Conservation (phyloP, 2,329 filamentous ascomycete genomes). For the Penicillium aurantiogriseum region DNA sequence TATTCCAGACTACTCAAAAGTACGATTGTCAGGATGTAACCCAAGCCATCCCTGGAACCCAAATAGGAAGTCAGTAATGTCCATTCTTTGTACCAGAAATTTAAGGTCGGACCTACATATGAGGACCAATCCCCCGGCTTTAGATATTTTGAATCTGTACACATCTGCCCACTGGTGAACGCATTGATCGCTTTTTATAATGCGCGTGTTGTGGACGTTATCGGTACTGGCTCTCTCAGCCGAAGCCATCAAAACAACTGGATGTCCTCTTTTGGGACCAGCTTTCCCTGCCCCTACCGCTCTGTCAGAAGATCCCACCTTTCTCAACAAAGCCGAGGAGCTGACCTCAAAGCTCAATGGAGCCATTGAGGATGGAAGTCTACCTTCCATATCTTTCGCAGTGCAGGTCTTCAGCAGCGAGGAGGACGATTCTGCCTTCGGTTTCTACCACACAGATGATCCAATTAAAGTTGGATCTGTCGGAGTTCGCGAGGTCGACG, state of each 20-base stretch:
- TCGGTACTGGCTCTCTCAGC: not conserved
- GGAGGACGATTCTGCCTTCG: constrained; percentile 22
- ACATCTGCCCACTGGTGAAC: not conserved
- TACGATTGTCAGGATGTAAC: not conserved
- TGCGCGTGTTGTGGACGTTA: not conserved
- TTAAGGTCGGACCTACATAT: not conserved
- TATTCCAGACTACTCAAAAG: not conserved
- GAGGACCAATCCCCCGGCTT: not conserved
- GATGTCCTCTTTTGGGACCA: constrained; percentile 8
- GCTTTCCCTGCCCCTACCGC: constrained; percentile 10
- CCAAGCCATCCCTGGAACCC: not conserved
- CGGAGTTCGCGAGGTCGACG: constrained; percentile 38
- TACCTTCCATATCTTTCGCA: constrained; percentile 37
- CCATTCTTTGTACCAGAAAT: not conserved
- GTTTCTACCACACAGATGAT: constrained; percentile 38
- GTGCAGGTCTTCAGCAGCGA: constrained; percentile 41
- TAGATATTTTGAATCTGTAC: not conserved
- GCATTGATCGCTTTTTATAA: not conserved
- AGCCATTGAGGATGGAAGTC: constrained; percentile 1
- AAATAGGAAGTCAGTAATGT: not conserved
- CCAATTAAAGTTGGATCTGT: constrained; percentile 25
- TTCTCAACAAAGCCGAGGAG: not conserved
- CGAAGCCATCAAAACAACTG: not conserved
- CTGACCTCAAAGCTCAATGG: constrained; percentile 1
- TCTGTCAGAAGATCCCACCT: not conserved